These are phyloP conservation scores for Dioszegia aurantiaca DNA, from an alignment of 768 basidiomycete genomes.

Conservation along the genomic window DNA sequence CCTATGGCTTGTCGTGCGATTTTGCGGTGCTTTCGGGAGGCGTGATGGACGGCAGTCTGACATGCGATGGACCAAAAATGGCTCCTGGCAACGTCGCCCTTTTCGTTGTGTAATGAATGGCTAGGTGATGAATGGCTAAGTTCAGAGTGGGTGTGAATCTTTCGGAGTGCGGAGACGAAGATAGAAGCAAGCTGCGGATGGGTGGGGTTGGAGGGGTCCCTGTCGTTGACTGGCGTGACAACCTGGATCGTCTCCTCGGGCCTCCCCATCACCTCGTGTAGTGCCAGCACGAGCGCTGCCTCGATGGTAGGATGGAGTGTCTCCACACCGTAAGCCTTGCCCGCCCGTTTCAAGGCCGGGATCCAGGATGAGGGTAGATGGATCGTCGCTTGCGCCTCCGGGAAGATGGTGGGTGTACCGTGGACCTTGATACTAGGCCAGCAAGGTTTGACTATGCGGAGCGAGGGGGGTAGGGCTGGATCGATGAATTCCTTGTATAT, in stretches of 20 bases:
- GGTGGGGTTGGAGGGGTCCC: not conserved
- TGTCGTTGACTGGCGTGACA: not conserved
- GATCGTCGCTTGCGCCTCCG: slow-evolving; percentile 3
- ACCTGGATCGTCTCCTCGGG: not conserved
- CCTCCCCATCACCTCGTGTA: not conserved
- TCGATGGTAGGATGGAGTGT: slow-evolving; percentile 19
- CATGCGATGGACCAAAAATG: slow-evolving; percentile 9
- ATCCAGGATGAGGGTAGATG: slow-evolving; percentile 3
- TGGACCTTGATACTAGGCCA: slow-evolving; percentile 12
- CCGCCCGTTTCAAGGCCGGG: not conserved
- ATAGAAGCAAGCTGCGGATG: not conserved
- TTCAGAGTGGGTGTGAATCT: not conserved
- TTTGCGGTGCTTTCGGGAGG: not conserved
- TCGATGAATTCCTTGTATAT: not conserved
- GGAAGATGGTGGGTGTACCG: not conserved
- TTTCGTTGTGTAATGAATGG: no score
- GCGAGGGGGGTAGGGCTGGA: not conserved
- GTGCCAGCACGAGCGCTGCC: slow-evolving; percentile 6
- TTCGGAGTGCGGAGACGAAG: not conserved
- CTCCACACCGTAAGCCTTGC: not conserved
- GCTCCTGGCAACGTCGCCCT: no score
- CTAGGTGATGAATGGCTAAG: not conserved
- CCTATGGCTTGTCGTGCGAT: slow-evolving; percentile 6
- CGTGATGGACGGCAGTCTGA: not conserved
- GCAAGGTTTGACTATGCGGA: not conserved